Base-by-base conservation (phyloP, 2,329 filamentous ascomycete species). In the Ramularia endophylla region DNA sequence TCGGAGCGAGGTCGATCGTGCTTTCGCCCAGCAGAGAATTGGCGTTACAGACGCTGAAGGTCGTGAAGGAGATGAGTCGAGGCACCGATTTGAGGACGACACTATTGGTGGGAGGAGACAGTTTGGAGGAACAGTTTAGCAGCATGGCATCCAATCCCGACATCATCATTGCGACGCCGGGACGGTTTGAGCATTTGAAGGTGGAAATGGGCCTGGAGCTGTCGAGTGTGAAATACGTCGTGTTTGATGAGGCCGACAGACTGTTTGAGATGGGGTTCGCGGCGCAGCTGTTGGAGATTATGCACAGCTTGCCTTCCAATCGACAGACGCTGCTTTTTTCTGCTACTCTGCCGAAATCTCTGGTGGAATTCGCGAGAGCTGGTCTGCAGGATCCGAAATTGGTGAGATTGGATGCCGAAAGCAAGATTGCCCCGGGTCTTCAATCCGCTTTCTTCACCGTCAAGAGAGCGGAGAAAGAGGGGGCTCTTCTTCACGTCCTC, bases 181-280 rank as follows among this genome's bases (percentile, higher is more conserved):
- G 94, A 63, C 86, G 92, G 55, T 98, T 98, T 56, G 71, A 98
- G 53, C 92, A 98, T 72, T 68, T 98, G 50, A 94, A 97, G 67
- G 90, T 97, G 15, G 92, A 98, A 62, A 98, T 98, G 94, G 74
- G 75, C 8, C 67, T 98, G 38, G 87, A 95, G 58, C 69, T 98
- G n/a, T 87, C 83, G 1, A 94, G 87, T 3, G 83, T 98, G 47
- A 78, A 80, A 54, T 98, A 98, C 58, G 87, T 95, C 17, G 92
- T 98, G 7, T 98, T 98, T 51, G 92, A 98, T 61, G 92, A 98
- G 65, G 92, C 92, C 1, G 92, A 98, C 72, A 79, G 92, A 40
- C 72, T 98, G 15, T 98, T 98, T 65, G 92, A 98, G 62, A 95
- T 98, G 90, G 94, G 92, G 55, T 98, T 98, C 61, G 88, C 89